A percentile compares a stretch with the other conserved stretches of the same genome.
These are phyloP conservation scores for Excoecaria cochinchinensis DNA, from an alignment of 345 rosid genomes.

Conservation along the genomic window DNA sequence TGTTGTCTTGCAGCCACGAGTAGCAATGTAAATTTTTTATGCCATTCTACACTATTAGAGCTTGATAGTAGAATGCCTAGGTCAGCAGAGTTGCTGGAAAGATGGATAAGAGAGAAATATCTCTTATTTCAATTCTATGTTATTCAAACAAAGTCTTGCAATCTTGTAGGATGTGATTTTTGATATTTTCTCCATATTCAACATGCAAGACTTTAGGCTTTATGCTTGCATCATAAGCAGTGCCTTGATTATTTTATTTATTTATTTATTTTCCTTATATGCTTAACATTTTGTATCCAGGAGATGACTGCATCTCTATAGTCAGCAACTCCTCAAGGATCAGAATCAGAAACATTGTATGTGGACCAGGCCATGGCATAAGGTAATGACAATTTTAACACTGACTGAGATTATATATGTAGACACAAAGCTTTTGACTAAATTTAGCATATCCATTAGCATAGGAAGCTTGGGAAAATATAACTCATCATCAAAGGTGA, in stretches of 20 bases:
- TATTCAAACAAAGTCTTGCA: background rate
- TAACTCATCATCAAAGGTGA: conserved; percentile 55
- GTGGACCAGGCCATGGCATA: conserved; percentile 99
- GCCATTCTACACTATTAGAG: background rate
- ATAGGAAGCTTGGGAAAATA: conserved; percentile 91
- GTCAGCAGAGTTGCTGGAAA: background rate
- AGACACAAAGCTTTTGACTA: background rate
- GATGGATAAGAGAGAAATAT: background rate
- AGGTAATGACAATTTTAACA: conserved; percentile 45
- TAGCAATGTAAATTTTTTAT: background rate
- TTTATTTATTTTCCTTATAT: conserved; percentile 8
- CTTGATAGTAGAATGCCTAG: background rate
- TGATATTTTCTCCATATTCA: background rate
- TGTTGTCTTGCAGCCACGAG: background rate
- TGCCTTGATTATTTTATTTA: background rate
- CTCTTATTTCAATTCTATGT: background rate
- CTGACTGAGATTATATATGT: background rate
- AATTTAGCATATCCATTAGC: conserved; percentile 34
- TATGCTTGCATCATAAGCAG: background rate
- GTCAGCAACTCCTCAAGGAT: conserved; percentile 72
- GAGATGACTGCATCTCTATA: conserved; percentile 94
- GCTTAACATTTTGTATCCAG: conserved; percentile 40
- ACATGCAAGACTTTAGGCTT: background rate
- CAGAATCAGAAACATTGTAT: conserved; percentile 51
- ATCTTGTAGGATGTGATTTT: background rate